Percentiles rank a stretch among this genome's conserved stretches.
phyloP scores from a whole-genome alignment of 148 eudicot genomes.

The Rhododendron ferrugineum region DNA sequence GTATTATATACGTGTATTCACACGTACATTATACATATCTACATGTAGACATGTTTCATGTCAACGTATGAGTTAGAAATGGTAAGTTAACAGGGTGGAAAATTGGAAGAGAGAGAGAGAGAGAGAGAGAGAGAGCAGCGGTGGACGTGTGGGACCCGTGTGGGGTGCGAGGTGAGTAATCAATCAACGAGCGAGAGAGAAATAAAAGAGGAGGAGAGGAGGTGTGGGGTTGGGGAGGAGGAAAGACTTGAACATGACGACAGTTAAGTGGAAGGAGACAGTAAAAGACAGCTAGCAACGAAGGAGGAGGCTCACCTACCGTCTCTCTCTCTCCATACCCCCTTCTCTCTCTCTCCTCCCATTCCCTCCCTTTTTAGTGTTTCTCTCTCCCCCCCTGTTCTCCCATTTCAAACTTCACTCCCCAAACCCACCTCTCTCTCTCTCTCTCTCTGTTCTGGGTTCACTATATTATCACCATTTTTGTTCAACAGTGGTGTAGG shows the following conservation, averaged over 20 bases:
- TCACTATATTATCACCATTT: neutral
- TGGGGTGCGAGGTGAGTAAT: neutral
- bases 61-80: neutral
- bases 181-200: neutral
- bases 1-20: too few relatives aligned
- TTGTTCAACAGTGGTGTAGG: neutral
- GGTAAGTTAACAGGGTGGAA: neutral
- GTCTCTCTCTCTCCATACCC: neutral
- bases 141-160: neutral
- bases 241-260: constrained; percentile 53
- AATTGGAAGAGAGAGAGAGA: neutral
- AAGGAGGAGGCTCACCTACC: constrained; percentile 27
- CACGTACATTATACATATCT: too few relatives aligned
- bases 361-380: neutral
- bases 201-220: neutral
- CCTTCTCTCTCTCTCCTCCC: neutral
- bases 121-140: neutral
- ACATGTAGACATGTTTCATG: neutral
- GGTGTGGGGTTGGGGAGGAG: constrained; percentile 3
- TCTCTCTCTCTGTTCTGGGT: constrained; percentile 1
- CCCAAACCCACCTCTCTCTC: neutral
- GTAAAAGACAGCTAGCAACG: constrained; percentile 41
- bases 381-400: constrained; percentile 11
- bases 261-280: constrained; percentile 19
- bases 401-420: constrained; percentile 10